These are phyloP conservation scores for Gymnopilus dilepis DNA, from an alignment of 768 basidiomycete genomes.

Conservation along the genomic window DNA sequence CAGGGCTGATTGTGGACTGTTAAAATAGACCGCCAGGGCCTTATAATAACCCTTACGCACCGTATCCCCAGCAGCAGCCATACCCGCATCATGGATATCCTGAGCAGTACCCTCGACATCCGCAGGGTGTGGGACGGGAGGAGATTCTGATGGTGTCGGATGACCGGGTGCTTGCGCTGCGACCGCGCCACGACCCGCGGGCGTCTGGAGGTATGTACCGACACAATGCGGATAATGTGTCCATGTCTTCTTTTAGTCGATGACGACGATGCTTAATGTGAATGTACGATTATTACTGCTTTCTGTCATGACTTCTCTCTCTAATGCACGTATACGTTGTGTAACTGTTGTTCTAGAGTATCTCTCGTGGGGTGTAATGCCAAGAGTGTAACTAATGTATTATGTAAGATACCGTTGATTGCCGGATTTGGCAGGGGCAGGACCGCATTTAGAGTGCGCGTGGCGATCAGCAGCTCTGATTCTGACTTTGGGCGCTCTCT, in stretches of 20 bases:
- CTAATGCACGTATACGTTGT: neutral
- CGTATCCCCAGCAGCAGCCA: slow-evolving; percentile 20
- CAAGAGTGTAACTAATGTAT: neutral
- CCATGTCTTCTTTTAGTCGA: slow-evolving; percentile 48
- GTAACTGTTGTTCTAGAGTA: slow-evolving; percentile 1
- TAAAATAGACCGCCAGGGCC: slow-evolving; percentile 17
- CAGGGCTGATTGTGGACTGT: slow-evolving; percentile 6
- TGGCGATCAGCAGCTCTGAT: neutral
- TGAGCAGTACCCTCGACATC: slow-evolving; percentile 48
- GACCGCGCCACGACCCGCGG: slow-evolving; percentile 42
- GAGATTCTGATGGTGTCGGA: slow-evolving; percentile 93
- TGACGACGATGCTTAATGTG: slow-evolving; percentile 27
- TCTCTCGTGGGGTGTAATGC: neutral
- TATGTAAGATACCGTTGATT: slow-evolving; percentile 3
- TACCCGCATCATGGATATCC: slow-evolving; percentile 41
- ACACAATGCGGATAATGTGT: slow-evolving; percentile 48
- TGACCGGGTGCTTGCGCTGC: slow-evolving; percentile 79
- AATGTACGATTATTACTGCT: slow-evolving; percentile 1
- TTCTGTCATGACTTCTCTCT: slow-evolving; percentile 1
- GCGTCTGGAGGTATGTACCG: slow-evolving; percentile 33
- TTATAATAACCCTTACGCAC: slow-evolving; percentile 24
- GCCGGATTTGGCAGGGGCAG: neutral
- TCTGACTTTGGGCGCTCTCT: slow-evolving; percentile 1
- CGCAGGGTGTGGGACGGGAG: slow-evolving; percentile 64
- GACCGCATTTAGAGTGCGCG: neutral